Conservation (phyloP, 257 asterid species). For the Haberlea rhodopensis region DNA sequence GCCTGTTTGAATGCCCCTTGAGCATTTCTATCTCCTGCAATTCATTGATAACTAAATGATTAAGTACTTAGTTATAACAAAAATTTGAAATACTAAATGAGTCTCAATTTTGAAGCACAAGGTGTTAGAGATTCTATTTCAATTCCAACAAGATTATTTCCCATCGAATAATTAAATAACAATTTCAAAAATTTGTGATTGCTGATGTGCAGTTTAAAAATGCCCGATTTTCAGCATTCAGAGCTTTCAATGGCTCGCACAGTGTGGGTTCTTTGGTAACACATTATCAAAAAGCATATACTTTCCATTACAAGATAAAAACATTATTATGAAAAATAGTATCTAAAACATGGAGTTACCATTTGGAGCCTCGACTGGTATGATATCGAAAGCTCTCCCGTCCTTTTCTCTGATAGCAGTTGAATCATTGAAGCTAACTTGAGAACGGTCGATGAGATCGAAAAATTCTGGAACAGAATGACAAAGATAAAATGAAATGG, state of each 20-base stretch:
- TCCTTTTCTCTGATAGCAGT: slow-evolving; percentile 24
- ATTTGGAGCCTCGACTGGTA: slow-evolving; percentile 28
- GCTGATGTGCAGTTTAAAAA: background rate
- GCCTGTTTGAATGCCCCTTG: background rate
- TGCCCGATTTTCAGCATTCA: background rate
- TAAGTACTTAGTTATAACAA: background rate
- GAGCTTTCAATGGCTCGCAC: no score
- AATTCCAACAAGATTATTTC: no score
- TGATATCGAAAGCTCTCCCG: slow-evolving; percentile 25
- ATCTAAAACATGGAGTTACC: slow-evolving; percentile 35
- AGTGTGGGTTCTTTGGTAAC: background rate
- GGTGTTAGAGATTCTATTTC: background rate
- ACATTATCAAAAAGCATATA: background rate
- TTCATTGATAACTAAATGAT: background rate
- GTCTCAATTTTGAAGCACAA: no score
- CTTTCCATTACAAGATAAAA: background rate
- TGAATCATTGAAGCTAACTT: slow-evolving; percentile 27
- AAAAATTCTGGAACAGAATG: slow-evolving; percentile 33
- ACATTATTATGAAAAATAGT: background rate
- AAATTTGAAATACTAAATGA: no score
- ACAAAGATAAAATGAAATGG: slow-evolving; percentile 5
- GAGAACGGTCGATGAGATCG: slow-evolving; percentile 28
- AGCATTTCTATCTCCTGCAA: background rate
- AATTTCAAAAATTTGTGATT: background rate
- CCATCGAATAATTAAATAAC: no score